phyloP scores from a whole-genome alignment of 202 grass and related monocot species.

The Eragrostis tef region DNA sequence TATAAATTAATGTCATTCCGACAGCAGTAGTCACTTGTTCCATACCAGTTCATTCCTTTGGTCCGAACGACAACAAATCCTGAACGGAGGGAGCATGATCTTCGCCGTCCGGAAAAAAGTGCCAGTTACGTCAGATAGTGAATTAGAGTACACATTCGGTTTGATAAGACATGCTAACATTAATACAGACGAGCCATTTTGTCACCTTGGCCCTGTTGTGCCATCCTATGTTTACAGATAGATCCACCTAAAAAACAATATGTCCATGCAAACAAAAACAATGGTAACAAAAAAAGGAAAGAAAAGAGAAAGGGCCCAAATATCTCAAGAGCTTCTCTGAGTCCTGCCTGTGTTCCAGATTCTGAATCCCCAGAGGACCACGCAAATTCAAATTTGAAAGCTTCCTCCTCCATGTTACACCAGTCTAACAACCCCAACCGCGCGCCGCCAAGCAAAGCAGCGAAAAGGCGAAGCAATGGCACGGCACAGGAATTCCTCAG shows the following conservation, averaged over 20 bases:
- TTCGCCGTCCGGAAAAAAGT: too few relatives aligned
- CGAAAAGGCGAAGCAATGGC: neutral
- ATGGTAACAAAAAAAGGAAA: neutral
- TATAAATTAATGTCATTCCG: too few relatives aligned
- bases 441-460: constrained; percentile 24
- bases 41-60: too few relatives aligned
- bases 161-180: constrained; percentile 19
- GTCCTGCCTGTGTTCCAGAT: neutral
- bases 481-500: constrained; percentile 15
- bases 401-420: neutral
- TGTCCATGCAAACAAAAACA: neutral
- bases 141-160: neutral
- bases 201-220: neutral
- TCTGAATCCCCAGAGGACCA: neutral
- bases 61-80: too few relatives aligned
- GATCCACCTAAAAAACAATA: neutral
- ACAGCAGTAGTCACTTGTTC: too few relatives aligned
- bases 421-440: neutral
- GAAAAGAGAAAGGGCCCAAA: neutral
- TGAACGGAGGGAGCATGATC: too few relatives aligned
- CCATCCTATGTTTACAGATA: neutral
- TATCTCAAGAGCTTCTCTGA: neutral
- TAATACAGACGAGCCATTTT: neutral
- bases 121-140: neutral
- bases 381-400: constrained; percentile 19